Percentiles rank a stretch among this genome's conserved stretches.
phyloP scores from a whole-genome alignment of 108 stramenopile genomes.

The Skeletonema tropicum region DNA sequence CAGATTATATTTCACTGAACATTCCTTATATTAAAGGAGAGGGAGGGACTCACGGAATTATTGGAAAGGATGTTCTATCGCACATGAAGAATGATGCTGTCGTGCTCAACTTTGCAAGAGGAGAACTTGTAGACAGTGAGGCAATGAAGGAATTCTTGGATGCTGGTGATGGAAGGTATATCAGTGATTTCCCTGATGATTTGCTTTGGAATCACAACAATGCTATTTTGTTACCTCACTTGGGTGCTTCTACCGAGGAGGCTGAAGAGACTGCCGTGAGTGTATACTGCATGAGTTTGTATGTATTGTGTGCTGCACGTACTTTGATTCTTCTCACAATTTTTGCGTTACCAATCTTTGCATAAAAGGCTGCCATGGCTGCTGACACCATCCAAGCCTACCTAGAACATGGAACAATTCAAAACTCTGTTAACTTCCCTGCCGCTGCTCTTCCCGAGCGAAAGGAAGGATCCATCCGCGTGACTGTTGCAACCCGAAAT shows the following conservation, averaged over 20 bases:
- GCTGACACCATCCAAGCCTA: conserved; percentile 87
- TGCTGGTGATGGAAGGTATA: conserved; percentile 71
- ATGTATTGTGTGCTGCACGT: not conserved
- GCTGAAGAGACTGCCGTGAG: conserved; percentile 88
- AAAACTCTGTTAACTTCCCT: conserved; percentile 93
- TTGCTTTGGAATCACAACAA: conserved; percentile 88
- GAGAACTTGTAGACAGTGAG: conserved; percentile 91
- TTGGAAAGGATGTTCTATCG: conserved; percentile 73
- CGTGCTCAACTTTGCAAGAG: conserved; percentile 95
- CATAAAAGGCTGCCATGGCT: conserved; percentile 76
- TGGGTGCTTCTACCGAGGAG: conserved; percentile 96
- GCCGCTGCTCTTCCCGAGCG: conserved; percentile 60
- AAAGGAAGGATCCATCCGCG: conserved; percentile 72
- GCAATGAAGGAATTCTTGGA: conserved; percentile 91
- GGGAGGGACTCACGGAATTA: conserved; percentile 89
- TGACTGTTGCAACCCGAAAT: conserved; percentile 91
- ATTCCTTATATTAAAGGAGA: conserved; percentile 94
- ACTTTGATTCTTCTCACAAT: not conserved
- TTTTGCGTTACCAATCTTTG: not conserved
- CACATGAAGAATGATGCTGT: conserved; percentile 86
- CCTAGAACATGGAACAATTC: conserved; percentile 86
- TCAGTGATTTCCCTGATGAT: conserved; percentile 90
- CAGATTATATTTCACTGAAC: conserved; percentile 95
- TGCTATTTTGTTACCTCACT: conserved; percentile 91
- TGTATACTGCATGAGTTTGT: not conserved